A percentile compares a stretch with the other conserved stretches of the same genome.
Conservation (phyloP, 164 flowering plant genomes). For the Stephania yunnanensis region DNA sequence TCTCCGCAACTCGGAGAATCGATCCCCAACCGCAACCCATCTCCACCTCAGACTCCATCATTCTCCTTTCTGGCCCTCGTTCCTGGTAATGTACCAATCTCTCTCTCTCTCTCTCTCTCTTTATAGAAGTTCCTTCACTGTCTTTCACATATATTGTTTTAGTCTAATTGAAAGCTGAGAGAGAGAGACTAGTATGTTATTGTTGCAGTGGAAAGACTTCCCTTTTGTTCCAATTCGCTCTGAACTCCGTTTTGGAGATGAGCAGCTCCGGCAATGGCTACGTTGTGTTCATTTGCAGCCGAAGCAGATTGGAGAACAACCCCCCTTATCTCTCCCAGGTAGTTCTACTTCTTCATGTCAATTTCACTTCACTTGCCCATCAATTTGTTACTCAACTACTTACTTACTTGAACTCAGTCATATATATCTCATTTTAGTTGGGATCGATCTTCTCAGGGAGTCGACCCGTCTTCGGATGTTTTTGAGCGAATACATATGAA, state of each 20-base stretch:
- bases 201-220: conserved; percentile 81
- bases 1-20: conserved; percentile 17
- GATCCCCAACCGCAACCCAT: neutral
- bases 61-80: conserved; percentile 78
- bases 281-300: conserved; percentile 70
- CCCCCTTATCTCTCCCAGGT: conserved; percentile 86
- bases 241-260: conserved; percentile 36
- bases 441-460: conserved; percentile 34
- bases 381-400: no score
- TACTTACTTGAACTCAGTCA: no score
- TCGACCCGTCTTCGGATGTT: conserved; percentile 53
- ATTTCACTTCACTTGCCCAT: no score
- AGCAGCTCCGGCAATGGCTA: neutral
- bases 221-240: conserved; percentile 73
- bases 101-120: neutral
- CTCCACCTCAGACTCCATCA: conserved; percentile 16
- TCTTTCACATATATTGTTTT: no score
- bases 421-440: no score
- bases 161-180: no score
- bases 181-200: no score
- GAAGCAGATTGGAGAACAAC: conserved; percentile 45
- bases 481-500: conserved; percentile 68
- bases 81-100: conserved; percentile 38
- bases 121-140: neutral
- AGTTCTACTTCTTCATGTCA: neutral